Evolutionary conservation across 805 yeast genomes (phyloP).

Genomic region (Spathaspora sp.): DNA sequence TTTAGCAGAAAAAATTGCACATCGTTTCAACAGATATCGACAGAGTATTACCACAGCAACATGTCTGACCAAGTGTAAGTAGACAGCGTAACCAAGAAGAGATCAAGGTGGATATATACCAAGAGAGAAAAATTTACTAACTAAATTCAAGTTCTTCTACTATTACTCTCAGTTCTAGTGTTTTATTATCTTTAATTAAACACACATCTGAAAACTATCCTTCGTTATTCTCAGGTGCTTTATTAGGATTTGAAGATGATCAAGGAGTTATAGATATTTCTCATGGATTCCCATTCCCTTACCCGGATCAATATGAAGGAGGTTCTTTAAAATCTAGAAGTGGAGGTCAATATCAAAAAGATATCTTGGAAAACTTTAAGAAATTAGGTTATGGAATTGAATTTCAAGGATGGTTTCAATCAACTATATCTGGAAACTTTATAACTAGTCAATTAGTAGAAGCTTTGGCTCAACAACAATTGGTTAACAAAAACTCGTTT

Average conservation of each 20-base stretch:
- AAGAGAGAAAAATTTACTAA: too few relatives aligned
- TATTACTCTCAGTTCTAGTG: constrained; percentile 48
- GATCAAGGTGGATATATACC: too few relatives aligned
- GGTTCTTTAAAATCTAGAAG: constrained; percentile 58
- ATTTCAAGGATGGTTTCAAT: constrained; percentile 79
- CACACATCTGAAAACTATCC: constrained; percentile 66
- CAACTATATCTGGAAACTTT: constrained; percentile 66
- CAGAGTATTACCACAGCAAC: not conserved
- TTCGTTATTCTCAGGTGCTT: constrained; percentile 61
- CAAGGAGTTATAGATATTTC: constrained; percentile 48
- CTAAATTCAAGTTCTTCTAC: constrained; percentile 9
- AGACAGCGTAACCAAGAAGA: not conserved
- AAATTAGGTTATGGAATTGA: constrained; percentile 64
- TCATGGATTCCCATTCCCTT: constrained; percentile 68
- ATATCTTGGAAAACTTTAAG: constrained; percentile 58
- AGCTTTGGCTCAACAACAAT: constrained; percentile 62
- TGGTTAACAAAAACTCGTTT: constrained; percentile 51
- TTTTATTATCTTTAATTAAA: constrained; percentile 57
- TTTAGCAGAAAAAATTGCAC: not conserved
- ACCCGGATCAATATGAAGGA: constrained; percentile 59
- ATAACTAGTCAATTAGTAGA: constrained; percentile 66
- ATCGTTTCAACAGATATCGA: not conserved
- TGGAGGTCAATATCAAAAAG: constrained; percentile 66
- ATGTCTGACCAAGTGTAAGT: constrained; percentile 3
- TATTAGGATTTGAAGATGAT: constrained; percentile 69